Conservation (phyloP, 768 basidiomycete genomes). For the Rhodotorula graminis region DNA sequence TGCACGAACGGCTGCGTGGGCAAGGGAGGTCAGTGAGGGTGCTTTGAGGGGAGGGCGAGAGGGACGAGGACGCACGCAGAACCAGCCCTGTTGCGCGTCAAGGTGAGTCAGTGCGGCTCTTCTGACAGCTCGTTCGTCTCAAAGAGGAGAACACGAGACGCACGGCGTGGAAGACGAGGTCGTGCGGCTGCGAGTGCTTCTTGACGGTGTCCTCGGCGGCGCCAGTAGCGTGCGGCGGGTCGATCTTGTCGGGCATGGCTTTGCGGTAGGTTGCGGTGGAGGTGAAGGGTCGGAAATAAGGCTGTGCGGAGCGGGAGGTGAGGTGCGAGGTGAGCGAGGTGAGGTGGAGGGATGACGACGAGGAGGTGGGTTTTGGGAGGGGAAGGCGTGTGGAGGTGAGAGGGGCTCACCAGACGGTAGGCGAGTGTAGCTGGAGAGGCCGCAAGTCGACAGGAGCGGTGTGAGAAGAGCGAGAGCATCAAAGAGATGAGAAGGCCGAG, state of each 20-base stretch:
- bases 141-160: conserved; percentile 51
- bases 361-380: no score
- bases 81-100: neutral
- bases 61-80: neutral
- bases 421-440: no score
- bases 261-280: neutral
- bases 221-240: conserved; percentile 60
- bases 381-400: no score
- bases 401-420: no score
- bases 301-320: no score
- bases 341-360: no score
- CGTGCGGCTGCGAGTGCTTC: conserved; percentile 55
- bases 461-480: no score
- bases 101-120: neutral
- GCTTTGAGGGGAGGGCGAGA: neutral
- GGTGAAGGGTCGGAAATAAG: neutral
- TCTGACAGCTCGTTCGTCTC: no score
- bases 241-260: conserved; percentile 53
- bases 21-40: neutral
- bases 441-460: no score
- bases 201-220: conserved; percentile 55
- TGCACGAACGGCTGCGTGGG: conserved; percentile 71
- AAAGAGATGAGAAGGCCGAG: no score
- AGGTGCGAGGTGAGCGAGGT: no score
- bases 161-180: conserved; percentile 58